A percentile compares a stretch with the other conserved stretches of the same genome.
Conservation (phyloP, 495 filamentous ascomycete genomes). For the Aspergillus nanangensis region DNA sequence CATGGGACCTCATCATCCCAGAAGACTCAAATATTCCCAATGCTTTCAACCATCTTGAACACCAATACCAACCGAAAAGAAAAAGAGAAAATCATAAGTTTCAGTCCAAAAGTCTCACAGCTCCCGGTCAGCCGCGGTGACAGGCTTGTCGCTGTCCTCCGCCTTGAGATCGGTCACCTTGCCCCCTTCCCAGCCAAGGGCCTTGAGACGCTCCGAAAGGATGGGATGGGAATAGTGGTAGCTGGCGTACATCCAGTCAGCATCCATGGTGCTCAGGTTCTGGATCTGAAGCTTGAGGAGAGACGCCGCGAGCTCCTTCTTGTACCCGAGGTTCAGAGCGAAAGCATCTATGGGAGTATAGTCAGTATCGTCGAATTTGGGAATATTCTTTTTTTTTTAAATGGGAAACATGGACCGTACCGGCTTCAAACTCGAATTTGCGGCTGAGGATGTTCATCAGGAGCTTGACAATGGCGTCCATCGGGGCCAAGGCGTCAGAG, state of each 20-base stretch:
- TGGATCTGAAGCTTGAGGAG: slow-evolving; percentile 97
- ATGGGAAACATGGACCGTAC: slow-evolving; percentile 39
- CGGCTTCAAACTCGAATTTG: slow-evolving; percentile 91
- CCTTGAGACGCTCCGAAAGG: slow-evolving; percentile 85
- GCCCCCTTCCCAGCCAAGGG: slow-evolving; percentile 74
- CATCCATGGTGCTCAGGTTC: slow-evolving; percentile 97
- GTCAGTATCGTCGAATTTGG: slow-evolving; percentile 5
- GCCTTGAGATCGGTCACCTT: slow-evolving; percentile 47
- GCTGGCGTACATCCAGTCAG: slow-evolving; percentile 94
- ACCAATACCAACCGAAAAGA: slow-evolving; percentile 1
- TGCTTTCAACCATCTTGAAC: too few species aligned
- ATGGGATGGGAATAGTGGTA: slow-evolving; percentile 99
- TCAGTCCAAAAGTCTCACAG: too few species aligned
- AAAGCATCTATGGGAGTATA: slow-evolving; percentile 62
- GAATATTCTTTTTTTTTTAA: too few species aligned
- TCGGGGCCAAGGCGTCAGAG: slow-evolving; percentile 85
- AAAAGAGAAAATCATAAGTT: too few species aligned
- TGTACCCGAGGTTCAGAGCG: slow-evolving; percentile 79
- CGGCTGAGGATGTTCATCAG: slow-evolving; percentile 94
- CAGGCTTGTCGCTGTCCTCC: slow-evolving; percentile 48
- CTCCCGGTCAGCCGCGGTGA: slow-evolving; percentile 56
- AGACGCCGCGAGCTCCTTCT: slow-evolving; percentile 74
- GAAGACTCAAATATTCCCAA: background rate
- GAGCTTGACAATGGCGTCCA: slow-evolving; percentile 88
- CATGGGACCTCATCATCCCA: background rate